These are phyloP conservation scores for Salix koriyanagi DNA, from an alignment of 345 rosid species.

Conservation along the genomic window DNA sequence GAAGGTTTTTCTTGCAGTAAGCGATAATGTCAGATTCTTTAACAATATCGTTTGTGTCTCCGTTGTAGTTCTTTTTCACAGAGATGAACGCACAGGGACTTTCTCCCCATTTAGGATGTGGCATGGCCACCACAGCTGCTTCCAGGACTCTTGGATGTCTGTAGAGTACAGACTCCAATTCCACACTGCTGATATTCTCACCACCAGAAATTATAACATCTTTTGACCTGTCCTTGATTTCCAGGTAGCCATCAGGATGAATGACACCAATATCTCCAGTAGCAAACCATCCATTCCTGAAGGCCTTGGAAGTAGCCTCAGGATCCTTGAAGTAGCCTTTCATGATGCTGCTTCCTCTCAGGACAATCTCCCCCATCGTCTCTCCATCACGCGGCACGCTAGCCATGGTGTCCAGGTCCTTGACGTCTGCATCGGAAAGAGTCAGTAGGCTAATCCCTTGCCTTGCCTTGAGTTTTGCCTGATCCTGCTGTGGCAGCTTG, in stretches of 20 bases:
- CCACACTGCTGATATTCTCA: slow-evolving; percentile 46
- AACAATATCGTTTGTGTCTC: slow-evolving; percentile 12
- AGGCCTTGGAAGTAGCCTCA: slow-evolving; percentile 42
- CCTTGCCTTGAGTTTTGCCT: slow-evolving; percentile 46
- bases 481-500: slow-evolving; percentile 25
- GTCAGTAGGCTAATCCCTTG: slow-evolving; percentile 64
- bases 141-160: slow-evolving; percentile 38
- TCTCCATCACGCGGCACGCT: slow-evolving; percentile 62
- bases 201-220: slow-evolving; percentile 50
- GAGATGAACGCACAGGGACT: slow-evolving; percentile 43
- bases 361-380: slow-evolving; percentile 63
- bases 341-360: slow-evolving; percentile 72
- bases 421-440: slow-evolving; percentile 62
- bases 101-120: slow-evolving; percentile 44
- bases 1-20: slow-evolving; percentile 33
- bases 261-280: slow-evolving; percentile 47
- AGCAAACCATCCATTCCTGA: slow-evolving; percentile 44
- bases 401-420: slow-evolving; percentile 42
- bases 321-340: slow-evolving; percentile 63
- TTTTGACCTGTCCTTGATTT: slow-evolving; percentile 44
- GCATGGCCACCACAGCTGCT: slow-evolving; percentile 50
- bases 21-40: slow-evolving; percentile 29
- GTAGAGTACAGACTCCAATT: slow-evolving; percentile 39
- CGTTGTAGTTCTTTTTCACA: slow-evolving; percentile 16
- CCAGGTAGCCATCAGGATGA: slow-evolving; percentile 48